Percentiles rank a stretch among this genome's conserved stretches.
These are phyloP conservation scores for Macrocybe gigantea DNA, from an alignment of 768 basidiomycete genomes.

Conservation along the genomic window DNA sequence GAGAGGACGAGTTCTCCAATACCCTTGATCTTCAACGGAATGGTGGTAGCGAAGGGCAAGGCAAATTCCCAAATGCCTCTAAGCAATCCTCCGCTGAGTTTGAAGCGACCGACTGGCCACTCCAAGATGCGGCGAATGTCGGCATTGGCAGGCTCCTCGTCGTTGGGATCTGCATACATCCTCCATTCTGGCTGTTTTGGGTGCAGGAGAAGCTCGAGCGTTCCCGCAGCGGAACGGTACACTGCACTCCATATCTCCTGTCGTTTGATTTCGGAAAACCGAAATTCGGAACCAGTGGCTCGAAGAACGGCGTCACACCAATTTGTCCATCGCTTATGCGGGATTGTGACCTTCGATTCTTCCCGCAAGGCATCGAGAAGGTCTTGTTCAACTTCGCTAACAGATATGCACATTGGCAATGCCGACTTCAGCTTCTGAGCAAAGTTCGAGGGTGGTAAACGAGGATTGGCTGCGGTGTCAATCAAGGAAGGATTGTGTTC, in stretches of 20 bases:
- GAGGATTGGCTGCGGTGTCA: conserved; percentile 43
- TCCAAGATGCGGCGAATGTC: conserved; percentile 70
- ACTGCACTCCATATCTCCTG: conserved; percentile 84
- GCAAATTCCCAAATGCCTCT: conserved; percentile 77
- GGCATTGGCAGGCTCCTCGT: conserved; percentile 68
- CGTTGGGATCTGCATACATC: conserved; percentile 66
- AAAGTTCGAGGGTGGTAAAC: conserved; percentile 71
- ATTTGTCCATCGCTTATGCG: conserved; percentile 52
- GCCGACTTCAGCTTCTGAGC: conserved; percentile 70
- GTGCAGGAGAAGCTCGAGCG: conserved; percentile 72
- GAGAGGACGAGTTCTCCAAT: conserved; percentile 67
- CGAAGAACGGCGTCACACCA: conserved; percentile 68
- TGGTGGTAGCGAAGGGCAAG: conserved; percentile 51
- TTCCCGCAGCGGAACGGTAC: conserved; percentile 67
- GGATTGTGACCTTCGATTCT: conserved; percentile 32
- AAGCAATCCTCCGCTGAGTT: conserved; percentile 52
- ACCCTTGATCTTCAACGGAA: conserved; percentile 60
- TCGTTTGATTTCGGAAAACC: conserved; percentile 81
- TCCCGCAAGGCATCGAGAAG: conserved; percentile 48
- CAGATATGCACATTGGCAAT: conserved; percentile 80
- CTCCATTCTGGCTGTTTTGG: conserved; percentile 82
- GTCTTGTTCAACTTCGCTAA: conserved; percentile 43
- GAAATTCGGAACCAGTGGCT: conserved; percentile 57
- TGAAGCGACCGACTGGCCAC: conserved; percentile 71
- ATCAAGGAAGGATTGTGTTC: conserved; percentile 71